Conservation (phyloP, 129 eudicot genomes). For the Centrapalus pauciflorus region DNA sequence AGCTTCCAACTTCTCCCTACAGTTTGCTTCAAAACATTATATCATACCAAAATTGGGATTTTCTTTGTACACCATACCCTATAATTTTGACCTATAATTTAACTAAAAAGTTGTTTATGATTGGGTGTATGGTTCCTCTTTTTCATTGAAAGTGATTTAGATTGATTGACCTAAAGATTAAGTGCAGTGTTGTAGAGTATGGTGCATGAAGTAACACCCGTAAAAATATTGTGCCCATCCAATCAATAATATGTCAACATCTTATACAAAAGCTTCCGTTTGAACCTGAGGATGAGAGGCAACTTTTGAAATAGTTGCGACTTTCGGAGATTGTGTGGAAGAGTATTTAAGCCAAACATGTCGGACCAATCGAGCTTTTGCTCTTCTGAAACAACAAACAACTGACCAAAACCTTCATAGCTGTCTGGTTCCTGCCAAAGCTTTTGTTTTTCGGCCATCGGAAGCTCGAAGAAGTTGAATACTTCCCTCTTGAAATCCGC, state of each 20-base stretch:
- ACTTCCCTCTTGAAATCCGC: constrained; percentile 42
- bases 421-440: constrained; percentile 46
- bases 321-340: constrained; percentile 33
- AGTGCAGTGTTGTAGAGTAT: too few relatives aligned
- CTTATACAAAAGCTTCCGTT: too few relatives aligned
- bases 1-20: constrained; percentile 34
- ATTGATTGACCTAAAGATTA: too few relatives aligned
- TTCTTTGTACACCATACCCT: too few relatives aligned
- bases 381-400: constrained; percentile 53
- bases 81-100: too few relatives aligned
- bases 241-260: too few relatives aligned
- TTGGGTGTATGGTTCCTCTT: too few relatives aligned
- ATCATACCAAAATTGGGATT: too few relatives aligned
- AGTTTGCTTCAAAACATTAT: background rate
- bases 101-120: too few relatives aligned
- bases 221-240: too few relatives aligned
- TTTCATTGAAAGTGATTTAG: too few relatives aligned
- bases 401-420: constrained; percentile 63
- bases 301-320: constrained; percentile 36
- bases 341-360: constrained; percentile 50
- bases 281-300: constrained; percentile 40
- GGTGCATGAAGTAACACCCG: too few relatives aligned
- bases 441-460: constrained; percentile 37
- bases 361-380: constrained; percentile 76
- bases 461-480: constrained; percentile 31